phyloP scores from a whole-genome alignment of 2,329 filamentous ascomycete genomes.

The Fusarium brevicatenulatum region DNA sequence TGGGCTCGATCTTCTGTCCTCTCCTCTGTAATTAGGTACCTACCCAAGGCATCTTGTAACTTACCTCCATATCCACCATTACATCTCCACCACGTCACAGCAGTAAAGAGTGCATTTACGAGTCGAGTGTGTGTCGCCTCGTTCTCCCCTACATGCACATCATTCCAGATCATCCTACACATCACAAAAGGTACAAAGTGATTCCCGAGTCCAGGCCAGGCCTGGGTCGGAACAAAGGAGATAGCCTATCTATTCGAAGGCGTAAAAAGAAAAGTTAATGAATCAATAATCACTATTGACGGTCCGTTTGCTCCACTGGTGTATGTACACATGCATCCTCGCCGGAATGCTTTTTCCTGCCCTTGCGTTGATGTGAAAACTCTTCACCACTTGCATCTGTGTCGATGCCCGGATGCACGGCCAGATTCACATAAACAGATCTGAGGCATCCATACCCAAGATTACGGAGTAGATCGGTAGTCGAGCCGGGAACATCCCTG shows the following conservation, averaged over 20 bases:
- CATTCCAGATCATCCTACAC: not conserved
- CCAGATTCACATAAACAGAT: conserved; percentile 1
- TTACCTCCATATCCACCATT: not conserved
- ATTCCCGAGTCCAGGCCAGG: not conserved
- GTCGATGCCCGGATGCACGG: not conserved
- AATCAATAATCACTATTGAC: not conserved
- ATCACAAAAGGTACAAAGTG: not conserved
- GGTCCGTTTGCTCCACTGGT: not conserved
- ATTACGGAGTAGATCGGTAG: conserved; percentile 4
- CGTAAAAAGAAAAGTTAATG: conserved; percentile 15
- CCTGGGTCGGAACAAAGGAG: not conserved
- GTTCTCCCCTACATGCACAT: not conserved
- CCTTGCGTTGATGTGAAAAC: conserved; percentile 13
- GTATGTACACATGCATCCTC: not conserved
- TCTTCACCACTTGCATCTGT: conserved; percentile 1
- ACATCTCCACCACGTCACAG: conserved; percentile 6
- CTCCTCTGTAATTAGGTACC: not conserved
- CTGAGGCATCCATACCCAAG: conserved; percentile 8
- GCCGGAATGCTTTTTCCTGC: conserved; percentile 1
- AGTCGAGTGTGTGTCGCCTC: not conserved
- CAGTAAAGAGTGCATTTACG: conserved; percentile 3
- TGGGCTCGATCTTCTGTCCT: conserved; percentile 1
- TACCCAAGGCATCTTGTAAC: not conserved
- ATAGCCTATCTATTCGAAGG: not conserved
- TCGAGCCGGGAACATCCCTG: conserved; percentile 28